Conservation (phyloP, 805 yeast genomes). For the Metschnikowia aberdeeniae region DNA sequence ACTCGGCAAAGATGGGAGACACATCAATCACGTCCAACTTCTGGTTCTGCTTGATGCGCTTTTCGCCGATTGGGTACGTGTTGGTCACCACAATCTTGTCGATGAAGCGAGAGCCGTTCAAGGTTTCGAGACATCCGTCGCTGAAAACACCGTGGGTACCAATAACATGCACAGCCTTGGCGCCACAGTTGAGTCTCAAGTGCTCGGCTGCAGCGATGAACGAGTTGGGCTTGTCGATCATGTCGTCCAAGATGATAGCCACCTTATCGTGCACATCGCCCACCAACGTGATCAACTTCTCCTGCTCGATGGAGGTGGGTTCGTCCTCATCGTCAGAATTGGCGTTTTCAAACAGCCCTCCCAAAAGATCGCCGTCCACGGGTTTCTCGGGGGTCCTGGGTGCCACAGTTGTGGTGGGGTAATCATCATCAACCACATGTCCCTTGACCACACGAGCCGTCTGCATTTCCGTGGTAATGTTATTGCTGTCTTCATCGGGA, state of each 20-base stretch:
- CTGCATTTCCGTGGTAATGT: conserved; percentile 76
- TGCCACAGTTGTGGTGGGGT: conserved; percentile 23
- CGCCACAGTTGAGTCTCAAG: conserved; percentile 93
- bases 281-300: conserved; percentile 89
- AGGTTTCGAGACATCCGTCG: conserved; percentile 76
- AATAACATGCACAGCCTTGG: conserved; percentile 80
- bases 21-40: conserved; percentile 89
- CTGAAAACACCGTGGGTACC: conserved; percentile 96
- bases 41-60: conserved; percentile 46
- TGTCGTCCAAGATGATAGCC: conserved; percentile 92
- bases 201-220: conserved; percentile 98
- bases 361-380: conserved; percentile 55
- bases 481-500: conserved; percentile 55
- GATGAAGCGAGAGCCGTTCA: conserved; percentile 75
- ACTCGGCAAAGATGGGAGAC: conserved; percentile 93
- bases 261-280: conserved; percentile 92
- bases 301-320: conserved; percentile 55
- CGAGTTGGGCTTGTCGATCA: conserved; percentile 92
- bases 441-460: conserved; percentile 96
- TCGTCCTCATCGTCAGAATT: conserved; percentile 91
- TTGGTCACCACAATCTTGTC: conserved; percentile 94
- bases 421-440: conserved; percentile 90
- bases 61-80: conserved; percentile 83
- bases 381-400: not conserved
- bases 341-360: conserved; percentile 72